These are phyloP conservation scores for Brassica cretica DNA, from an alignment of 345 rosid species.

Conservation along the genomic window DNA sequence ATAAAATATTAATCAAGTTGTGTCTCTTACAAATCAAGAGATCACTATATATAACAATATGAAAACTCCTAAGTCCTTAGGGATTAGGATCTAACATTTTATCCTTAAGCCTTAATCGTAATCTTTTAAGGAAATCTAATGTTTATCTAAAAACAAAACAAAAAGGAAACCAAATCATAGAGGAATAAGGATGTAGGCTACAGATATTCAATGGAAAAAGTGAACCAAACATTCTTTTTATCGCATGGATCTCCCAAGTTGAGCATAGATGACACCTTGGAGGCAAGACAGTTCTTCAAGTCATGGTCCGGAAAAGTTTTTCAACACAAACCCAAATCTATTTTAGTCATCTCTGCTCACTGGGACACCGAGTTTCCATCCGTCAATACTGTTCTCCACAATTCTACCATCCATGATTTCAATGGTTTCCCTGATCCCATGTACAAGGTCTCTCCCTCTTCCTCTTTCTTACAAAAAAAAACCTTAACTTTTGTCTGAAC, in stretches of 20 bases:
- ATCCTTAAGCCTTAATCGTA: too few species aligned
- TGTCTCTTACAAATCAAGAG: too few species aligned
- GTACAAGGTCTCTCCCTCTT: slow-evolving; percentile 52
- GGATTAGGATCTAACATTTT: too few species aligned
- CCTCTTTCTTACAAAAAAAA: slow-evolving; percentile 10
- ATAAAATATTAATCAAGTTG: too few species aligned
- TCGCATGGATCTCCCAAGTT: slow-evolving; percentile 87
- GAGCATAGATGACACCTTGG: slow-evolving; percentile 66
- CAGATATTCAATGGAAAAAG: slow-evolving; percentile 24
- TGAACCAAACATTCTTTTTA: slow-evolving; percentile 59
- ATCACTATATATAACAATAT: too few species aligned
- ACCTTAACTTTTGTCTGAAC: not conserved
- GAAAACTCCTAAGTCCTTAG: too few species aligned
- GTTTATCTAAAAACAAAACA: too few species aligned
- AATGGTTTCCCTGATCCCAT: slow-evolving; percentile 65
- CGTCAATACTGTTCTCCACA: slow-evolving; percentile 54
- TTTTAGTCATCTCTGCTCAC: slow-evolving; percentile 78
- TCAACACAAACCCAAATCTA: slow-evolving; percentile 56
- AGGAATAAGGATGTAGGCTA: too few species aligned
- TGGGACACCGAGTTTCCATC: slow-evolving; percentile 79
- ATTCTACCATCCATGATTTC: slow-evolving; percentile 82
- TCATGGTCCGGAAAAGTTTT: slow-evolving; percentile 55
- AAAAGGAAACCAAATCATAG: too few species aligned
- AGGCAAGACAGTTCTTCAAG: slow-evolving; percentile 68
- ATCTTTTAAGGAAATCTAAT: too few species aligned